These are phyloP conservation scores for Micromonas commoda DNA, from an alignment of 139 green algal genomes.

Conservation along the genomic window DNA sequence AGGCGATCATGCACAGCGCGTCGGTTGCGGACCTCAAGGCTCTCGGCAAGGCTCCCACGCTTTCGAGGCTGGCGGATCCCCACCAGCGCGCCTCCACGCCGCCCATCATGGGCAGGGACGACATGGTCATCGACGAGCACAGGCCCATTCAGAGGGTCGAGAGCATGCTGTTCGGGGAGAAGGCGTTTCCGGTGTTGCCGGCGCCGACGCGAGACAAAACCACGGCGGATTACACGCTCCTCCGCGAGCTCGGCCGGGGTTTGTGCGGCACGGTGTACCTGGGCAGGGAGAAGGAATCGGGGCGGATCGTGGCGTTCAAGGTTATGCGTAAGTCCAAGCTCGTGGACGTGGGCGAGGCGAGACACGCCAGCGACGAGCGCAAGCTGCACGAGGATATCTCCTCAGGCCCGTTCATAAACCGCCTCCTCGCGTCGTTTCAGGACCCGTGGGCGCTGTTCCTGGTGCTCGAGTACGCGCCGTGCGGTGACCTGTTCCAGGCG, in stretches of 20 bases:
- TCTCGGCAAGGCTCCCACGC: background rate
- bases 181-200: background rate
- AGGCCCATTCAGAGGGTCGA: no score
- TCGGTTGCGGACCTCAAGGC: background rate
- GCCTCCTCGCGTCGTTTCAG: slow-evolving; percentile 17
- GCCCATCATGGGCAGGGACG: no score
- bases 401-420: slow-evolving; percentile 25
- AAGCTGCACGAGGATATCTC: slow-evolving; percentile 1
- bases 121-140: no score
- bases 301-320: slow-evolving; percentile 27
- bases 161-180: background rate
- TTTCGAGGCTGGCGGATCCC: background rate
- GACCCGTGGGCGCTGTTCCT: slow-evolving; percentile 25
- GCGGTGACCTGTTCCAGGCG: slow-evolving; percentile 28
- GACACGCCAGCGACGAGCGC: slow-evolving; percentile 24
- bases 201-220: background rate
- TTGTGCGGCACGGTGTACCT: slow-evolving; percentile 23
- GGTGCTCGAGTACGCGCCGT: slow-evolving; percentile 24
- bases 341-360: slow-evolving; percentile 15
- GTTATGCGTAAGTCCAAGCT: slow-evolving; percentile 29
- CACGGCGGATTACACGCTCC: background rate
- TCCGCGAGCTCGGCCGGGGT: slow-evolving; percentile 18
- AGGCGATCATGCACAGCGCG: background rate
- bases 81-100: no score
- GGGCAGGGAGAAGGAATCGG: background rate